These are phyloP conservation scores for Stephania japonica DNA, from an alignment of 164 flowering plant species.

Conservation along the genomic window DNA sequence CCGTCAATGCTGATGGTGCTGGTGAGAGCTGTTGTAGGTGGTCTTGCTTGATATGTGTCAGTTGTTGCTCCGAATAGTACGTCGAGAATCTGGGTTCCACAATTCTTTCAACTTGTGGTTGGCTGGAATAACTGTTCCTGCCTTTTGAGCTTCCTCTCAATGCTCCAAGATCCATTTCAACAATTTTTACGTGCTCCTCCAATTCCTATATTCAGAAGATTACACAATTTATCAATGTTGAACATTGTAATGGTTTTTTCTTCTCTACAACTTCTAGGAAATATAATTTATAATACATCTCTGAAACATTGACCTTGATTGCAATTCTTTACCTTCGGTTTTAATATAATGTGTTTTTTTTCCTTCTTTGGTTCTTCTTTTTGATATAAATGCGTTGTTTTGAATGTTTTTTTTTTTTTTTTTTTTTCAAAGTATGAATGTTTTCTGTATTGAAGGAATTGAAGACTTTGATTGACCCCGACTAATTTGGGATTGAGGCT, in stretches of 20 bases:
- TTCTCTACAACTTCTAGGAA: too few species aligned
- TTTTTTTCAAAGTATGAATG: too few species aligned
- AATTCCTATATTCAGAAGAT: constrained; percentile 37
- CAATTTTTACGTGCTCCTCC: constrained; percentile 87
- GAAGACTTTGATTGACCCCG: too few species aligned
- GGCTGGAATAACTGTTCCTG: constrained; percentile 50
- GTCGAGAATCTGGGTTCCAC: constrained; percentile 43
- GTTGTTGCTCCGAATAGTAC: constrained; percentile 22
- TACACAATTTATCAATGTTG: background rate
- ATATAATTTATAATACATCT: too few species aligned
- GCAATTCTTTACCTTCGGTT: background rate
- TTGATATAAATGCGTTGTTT: too few species aligned
- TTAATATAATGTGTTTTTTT: background rate
- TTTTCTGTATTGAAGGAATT: too few species aligned
- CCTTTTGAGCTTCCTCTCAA: constrained; percentile 38
- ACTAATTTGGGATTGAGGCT: background rate
- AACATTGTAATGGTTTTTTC: too few species aligned
- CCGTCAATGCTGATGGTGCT: constrained; percentile 61
- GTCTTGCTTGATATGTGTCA: constrained; percentile 37
- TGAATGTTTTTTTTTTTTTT: too few species aligned
- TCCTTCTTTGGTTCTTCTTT: too few species aligned
- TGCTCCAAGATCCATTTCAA: constrained; percentile 72
- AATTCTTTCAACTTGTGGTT: constrained; percentile 30
- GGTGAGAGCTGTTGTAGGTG: constrained; percentile 47
- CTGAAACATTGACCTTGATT: background rate